A percentile compares a stretch with the other conserved stretches of the same genome.
These are phyloP conservation scores for Aspergillus fumigatus DNA, from an alignment of 2,329 filamentous ascomycete species.

Conservation along the genomic window DNA sequence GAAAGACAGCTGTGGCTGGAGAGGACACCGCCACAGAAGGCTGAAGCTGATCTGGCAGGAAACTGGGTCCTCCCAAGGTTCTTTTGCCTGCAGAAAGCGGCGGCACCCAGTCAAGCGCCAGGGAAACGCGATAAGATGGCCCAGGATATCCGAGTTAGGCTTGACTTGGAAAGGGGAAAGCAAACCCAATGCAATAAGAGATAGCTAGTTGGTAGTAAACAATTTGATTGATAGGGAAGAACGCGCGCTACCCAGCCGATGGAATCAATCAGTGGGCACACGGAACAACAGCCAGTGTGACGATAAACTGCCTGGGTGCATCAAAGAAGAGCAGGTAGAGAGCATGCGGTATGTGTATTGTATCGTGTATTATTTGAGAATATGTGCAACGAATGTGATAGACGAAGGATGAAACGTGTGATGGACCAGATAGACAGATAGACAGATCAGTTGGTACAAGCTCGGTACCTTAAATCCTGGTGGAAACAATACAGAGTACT, in stretches of 20 bases:
- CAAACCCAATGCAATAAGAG: neutral
- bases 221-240: neutral
- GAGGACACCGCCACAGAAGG: slow-evolving; percentile 17
- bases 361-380: slow-evolving; percentile 3
- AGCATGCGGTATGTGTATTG: too few relatives aligned
- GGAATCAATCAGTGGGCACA: slow-evolving; percentile 21
- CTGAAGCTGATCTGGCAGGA: neutral
- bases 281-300: neutral
- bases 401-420: neutral
- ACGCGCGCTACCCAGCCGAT: slow-evolving; percentile 4
- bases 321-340: neutral
- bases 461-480: neutral
- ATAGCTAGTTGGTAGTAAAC: neutral
- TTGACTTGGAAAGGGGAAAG: neutral
- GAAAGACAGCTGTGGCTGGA: slow-evolving; percentile 2
- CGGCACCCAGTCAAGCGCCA: slow-evolving; percentile 4
- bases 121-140: neutral
- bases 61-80: slow-evolving; percentile 10
- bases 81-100: slow-evolving; percentile 15
- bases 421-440: too few relatives aligned
- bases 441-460: too few relatives aligned
- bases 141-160: neutral
- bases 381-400: neutral
- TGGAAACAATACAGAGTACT: too few relatives aligned
- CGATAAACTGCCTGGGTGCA: slow-evolving; percentile 9